Conservation (phyloP, 805 yeast genomes). For the Kuraishia borneana region DNA sequence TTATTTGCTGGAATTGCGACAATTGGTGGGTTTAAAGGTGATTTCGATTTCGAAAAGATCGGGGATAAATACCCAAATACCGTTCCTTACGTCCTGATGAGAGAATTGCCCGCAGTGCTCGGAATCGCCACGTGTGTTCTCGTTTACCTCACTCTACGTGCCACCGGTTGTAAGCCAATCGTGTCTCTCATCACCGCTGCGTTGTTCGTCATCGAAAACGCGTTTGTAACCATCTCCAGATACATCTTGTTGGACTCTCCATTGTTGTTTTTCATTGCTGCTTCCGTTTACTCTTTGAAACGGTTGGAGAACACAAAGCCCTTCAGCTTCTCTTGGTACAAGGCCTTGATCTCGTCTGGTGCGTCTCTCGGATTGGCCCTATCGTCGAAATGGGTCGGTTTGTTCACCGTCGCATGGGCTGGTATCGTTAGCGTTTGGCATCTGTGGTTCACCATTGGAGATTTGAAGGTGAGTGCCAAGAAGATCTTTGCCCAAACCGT, state of each 20-base stretch:
- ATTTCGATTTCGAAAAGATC: slow-evolving; percentile 54
- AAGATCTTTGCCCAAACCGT: slow-evolving; percentile 34
- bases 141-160: slow-evolving; percentile 42
- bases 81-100: slow-evolving; percentile 42
- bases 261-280: slow-evolving; percentile 30
- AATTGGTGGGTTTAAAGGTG: slow-evolving; percentile 62
- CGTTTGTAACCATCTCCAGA: slow-evolving; percentile 52
- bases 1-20: slow-evolving; percentile 61
- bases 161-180: slow-evolving; percentile 38
- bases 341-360: slow-evolving; percentile 35
- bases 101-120: slow-evolving; percentile 43
- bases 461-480: slow-evolving; percentile 34
- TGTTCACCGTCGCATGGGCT: slow-evolving; percentile 59
- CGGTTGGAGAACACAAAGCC: slow-evolving; percentile 30
- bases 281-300: slow-evolving; percentile 42
- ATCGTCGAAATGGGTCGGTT: slow-evolving; percentile 63
- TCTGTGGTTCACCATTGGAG: slow-evolving; percentile 66
- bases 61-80: slow-evolving; percentile 50
- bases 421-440: slow-evolving; percentile 34
- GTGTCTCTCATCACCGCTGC: slow-evolving; percentile 40
- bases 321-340: slow-evolving; percentile 41
- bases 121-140: slow-evolving; percentile 44
- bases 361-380: slow-evolving; percentile 40
- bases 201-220: slow-evolving; percentile 50
- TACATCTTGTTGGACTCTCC: slow-evolving; percentile 34